Evolutionary conservation across 257 asterid genomes (phyloP).

Genomic region (Capsicum baccatum): DNA sequence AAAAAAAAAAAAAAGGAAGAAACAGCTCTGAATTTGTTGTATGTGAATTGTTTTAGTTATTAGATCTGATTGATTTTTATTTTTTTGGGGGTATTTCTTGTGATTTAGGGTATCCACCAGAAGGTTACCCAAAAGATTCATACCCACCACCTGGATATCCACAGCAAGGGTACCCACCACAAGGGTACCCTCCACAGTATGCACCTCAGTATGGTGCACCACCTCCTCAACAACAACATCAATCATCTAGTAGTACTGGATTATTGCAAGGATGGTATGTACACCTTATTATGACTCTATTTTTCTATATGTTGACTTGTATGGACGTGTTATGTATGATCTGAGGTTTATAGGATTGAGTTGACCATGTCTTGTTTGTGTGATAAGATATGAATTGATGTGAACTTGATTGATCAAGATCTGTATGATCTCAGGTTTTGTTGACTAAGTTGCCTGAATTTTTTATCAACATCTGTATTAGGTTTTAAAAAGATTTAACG

Average conservation of each 20-base stretch:
- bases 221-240: slow-evolving; percentile 58
- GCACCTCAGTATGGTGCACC: slow-evolving; percentile 53
- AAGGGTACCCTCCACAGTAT: slow-evolving; percentile 64
- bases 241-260: slow-evolving; percentile 43
- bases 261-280: slow-evolving; percentile 69
- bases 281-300: not conserved
- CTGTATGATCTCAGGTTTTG: too few relatives aligned
- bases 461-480: too few relatives aligned
- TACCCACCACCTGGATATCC: slow-evolving; percentile 80
- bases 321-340: not conserved
- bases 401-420: too few relatives aligned
- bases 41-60: not conserved
- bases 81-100: not conserved
- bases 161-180: slow-evolving; percentile 58
- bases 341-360: not conserved
- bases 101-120: slow-evolving; percentile 67
- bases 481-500: too few relatives aligned
- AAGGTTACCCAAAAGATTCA: slow-evolving; percentile 73
- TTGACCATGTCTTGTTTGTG: not conserved
- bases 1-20: not conserved
- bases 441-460: too few relatives aligned
- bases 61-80: not conserved
- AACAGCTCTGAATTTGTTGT: not conserved
- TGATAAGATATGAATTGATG: too few relatives aligned
- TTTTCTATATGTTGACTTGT: not conserved